These are phyloP conservation scores for Xenoacremonium recifei DNA, from an alignment of 2,329 filamentous ascomycete species.

Conservation along the genomic window DNA sequence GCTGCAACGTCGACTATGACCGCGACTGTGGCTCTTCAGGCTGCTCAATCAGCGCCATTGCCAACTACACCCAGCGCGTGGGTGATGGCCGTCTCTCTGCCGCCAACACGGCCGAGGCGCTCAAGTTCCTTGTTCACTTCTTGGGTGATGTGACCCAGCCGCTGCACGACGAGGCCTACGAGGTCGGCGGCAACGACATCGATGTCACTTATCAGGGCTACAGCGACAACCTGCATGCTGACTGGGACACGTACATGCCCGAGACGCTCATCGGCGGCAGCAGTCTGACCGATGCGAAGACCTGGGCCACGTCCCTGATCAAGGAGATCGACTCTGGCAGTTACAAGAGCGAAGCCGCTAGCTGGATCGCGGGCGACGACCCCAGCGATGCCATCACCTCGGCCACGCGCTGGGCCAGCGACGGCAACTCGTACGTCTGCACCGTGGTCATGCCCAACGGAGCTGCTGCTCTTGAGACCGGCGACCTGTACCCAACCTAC, in stretches of 20 bases:
- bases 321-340: slow-evolving; percentile 36
- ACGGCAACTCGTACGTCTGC: slow-evolving; percentile 43
- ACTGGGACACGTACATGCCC: slow-evolving; percentile 61
- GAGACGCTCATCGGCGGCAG: slow-evolving; percentile 41
- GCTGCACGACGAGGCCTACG: slow-evolving; percentile 51
- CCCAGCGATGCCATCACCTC: slow-evolving; percentile 29
- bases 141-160: slow-evolving; percentile 57
- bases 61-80: slow-evolving; percentile 27
- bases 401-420: slow-evolving; percentile 38
- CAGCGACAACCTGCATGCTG: slow-evolving; percentile 56
- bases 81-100: slow-evolving; percentile 12
- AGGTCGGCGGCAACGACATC: slow-evolving; percentile 53
- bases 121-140: slow-evolving; percentile 43
- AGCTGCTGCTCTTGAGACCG: slow-evolving; percentile 33
- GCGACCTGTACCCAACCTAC: slow-evolving; percentile 40
- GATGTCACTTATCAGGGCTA: slow-evolving; percentile 50
- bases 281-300: slow-evolving; percentile 32
- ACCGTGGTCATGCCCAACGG: slow-evolving; percentile 40
- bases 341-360: slow-evolving; percentile 32
- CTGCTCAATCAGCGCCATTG: slow-evolving; percentile 26
- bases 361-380: slow-evolving; percentile 36
- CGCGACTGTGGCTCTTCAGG: slow-evolving; percentile 27
- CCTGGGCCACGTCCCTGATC: slow-evolving; percentile 36
- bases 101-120: slow-evolving; percentile 14
- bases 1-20: slow-evolving; percentile 41